These are phyloP conservation scores for Brachypodium distachyon DNA, from an alignment of 202 grass and related monocot genomes.

Conservation along the genomic window DNA sequence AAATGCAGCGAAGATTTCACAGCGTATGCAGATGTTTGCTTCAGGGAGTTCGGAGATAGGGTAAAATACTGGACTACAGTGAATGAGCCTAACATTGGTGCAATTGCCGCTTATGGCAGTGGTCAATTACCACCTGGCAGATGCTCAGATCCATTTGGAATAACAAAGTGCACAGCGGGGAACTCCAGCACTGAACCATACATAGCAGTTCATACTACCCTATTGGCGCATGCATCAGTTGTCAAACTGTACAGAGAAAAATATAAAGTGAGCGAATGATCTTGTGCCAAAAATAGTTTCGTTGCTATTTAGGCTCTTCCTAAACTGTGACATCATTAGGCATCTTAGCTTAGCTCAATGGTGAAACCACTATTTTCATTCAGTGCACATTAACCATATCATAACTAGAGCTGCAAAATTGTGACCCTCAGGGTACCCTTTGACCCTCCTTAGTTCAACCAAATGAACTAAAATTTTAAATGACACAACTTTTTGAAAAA, in stretches of 20 bases:
- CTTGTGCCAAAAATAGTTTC: neutral
- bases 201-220: constrained; percentile 20
- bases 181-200: constrained; percentile 45
- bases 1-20: constrained; percentile 24
- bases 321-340: neutral
- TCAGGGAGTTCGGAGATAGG: constrained; percentile 26
- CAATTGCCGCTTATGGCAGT: neutral
- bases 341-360: neutral
- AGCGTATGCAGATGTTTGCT: constrained; percentile 28
- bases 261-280: constrained; percentile 26
- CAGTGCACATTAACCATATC: neutral
- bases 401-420: too few relatives aligned
- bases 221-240: constrained; percentile 28
- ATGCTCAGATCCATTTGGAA: constrained; percentile 9
- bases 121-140: neutral
- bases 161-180: constrained; percentile 3
- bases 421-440: too few relatives aligned
- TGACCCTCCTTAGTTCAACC: too few relatives aligned
- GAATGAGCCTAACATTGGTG: constrained; percentile 15
- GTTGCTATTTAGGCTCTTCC: neutral
- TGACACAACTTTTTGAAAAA: too few relatives aligned
- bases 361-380: neutral
- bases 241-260: constrained; percentile 36
- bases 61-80: constrained; percentile 19
- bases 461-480: too few relatives aligned